Percentiles rank a stretch among this genome's conserved stretches.
phyloP scores from a whole-genome alignment of 768 basidiomycete genomes.

The Lanmaoa pseudosensibilis region DNA sequence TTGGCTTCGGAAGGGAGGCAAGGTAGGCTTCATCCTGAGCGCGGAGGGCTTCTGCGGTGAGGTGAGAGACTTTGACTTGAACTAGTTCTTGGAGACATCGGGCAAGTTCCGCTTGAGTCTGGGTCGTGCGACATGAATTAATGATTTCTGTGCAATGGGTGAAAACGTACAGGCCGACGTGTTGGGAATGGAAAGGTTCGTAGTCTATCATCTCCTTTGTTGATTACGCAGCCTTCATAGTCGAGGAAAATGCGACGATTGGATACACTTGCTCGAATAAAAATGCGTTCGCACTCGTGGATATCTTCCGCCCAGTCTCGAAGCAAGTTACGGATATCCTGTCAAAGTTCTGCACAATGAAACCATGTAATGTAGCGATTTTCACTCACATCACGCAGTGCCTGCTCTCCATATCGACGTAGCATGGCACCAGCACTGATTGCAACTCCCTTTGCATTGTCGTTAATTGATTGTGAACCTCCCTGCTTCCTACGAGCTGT shows the following conservation, averaged over 20 bases:
- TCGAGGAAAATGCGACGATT: conserved; percentile 90
- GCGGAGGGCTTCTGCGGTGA: conserved; percentile 81
- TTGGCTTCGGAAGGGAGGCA: conserved; percentile 84
- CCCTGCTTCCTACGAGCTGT: conserved; percentile 96
- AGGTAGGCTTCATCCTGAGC: conserved; percentile 89
- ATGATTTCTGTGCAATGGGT: neutral
- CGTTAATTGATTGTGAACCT: conserved; percentile 89
- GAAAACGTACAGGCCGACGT: conserved; percentile 73
- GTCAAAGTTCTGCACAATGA: neutral
- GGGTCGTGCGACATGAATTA: conserved; percentile 2
- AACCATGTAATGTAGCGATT: neutral
- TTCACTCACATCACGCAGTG: conserved; percentile 76
- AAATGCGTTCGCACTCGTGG: conserved; percentile 82
- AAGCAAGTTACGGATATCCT: conserved; percentile 89
- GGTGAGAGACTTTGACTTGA: conserved; percentile 78
- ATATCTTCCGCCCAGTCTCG: conserved; percentile 88
- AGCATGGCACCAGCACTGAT: conserved; percentile 93
- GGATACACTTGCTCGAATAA: conserved; percentile 84
- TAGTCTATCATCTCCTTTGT: conserved; percentile 78
- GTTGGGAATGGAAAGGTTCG: conserved; percentile 96
- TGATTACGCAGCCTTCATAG: conserved; percentile 76
- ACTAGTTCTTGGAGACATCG: conserved; percentile 88
- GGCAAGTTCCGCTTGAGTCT: conserved; percentile 89
- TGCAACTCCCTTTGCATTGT: conserved; percentile 89
- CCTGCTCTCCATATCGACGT: conserved; percentile 93